Evolutionary conservation across 2,329 filamentous ascomycete species (phyloP).

Genomic region (Gaeumannomyces sp.): DNA sequence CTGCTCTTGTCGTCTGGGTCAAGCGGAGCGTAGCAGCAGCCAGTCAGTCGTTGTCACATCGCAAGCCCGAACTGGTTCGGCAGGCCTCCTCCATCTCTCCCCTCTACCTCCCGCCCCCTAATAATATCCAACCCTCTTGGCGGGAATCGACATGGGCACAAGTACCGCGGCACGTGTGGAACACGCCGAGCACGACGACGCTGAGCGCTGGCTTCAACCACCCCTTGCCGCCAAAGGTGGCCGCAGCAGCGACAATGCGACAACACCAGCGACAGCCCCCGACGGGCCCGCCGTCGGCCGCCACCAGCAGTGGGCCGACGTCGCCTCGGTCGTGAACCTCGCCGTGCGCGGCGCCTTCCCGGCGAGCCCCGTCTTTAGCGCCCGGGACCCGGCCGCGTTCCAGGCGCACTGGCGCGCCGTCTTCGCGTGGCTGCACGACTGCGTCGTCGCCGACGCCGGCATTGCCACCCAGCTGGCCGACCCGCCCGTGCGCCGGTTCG

Average conservation of each 20-base stretch:
- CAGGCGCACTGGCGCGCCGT: conserved; percentile 1
- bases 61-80: neutral
- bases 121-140: neutral
- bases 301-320: conserved; percentile 4
- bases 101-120: neutral
- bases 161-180: neutral
- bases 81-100: neutral
- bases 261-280: neutral
- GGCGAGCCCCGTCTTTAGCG: neutral
- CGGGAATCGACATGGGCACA: too few relatives aligned
- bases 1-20: neutral
- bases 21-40: neutral
- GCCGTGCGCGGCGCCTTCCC: conserved; percentile 1
- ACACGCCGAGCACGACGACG: too few relatives aligned
- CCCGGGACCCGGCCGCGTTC: neutral
- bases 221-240: neutral
- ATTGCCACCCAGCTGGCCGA: conserved; percentile 3
- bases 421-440: conserved; percentile 3
- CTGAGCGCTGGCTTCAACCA: neutral
- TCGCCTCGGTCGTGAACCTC: conserved; percentile 2
- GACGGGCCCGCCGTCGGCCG: neutral
- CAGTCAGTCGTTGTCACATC: neutral
- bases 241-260: too few relatives aligned
- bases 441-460: neutral
- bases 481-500: neutral